Evolutionary conservation across 805 yeast species (phyloP).

Genomic region (Wickerhamomyces tratensis): DNA sequence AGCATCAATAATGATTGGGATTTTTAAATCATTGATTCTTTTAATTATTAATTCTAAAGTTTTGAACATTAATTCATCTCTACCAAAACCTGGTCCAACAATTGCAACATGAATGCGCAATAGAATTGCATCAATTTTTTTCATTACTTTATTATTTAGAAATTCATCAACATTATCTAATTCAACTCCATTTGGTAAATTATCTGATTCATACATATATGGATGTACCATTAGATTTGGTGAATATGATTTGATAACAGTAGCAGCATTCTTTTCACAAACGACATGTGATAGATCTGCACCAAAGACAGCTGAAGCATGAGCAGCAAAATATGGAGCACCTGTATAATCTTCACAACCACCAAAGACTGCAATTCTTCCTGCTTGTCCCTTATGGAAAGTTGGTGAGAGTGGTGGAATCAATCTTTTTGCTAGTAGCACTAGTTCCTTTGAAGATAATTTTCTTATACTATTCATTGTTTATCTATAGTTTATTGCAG

Average conservation of each 20-base stretch:
- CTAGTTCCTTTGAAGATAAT: slow-evolving; percentile 25
- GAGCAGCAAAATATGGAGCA: slow-evolving; percentile 88
- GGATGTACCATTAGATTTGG: slow-evolving; percentile 98
- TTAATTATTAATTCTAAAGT: slow-evolving; percentile 48
- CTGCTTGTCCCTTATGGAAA: slow-evolving; percentile 89
- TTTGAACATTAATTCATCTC: slow-evolving; percentile 61
- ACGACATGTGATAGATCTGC: slow-evolving; percentile 83
- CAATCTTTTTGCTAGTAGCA: slow-evolving; percentile 39
- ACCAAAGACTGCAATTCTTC: slow-evolving; percentile 79
- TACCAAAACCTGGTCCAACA: slow-evolving; percentile 90
- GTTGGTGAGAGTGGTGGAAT: slow-evolving; percentile 68
- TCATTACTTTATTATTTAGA: slow-evolving; percentile 37
- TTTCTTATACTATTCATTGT: neutral
- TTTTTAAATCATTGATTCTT: slow-evolving; percentile 38
- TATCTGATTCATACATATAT: slow-evolving; percentile 44
- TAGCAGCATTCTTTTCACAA: slow-evolving; percentile 74
- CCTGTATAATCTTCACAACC: slow-evolving; percentile 97
- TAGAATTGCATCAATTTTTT: slow-evolving; percentile 45
- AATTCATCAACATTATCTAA: slow-evolving; percentile 12
- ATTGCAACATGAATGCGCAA: slow-evolving; percentile 72
- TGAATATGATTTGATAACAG: slow-evolving; percentile 76
- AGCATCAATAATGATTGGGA: slow-evolving; percentile 83
- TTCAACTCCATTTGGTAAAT: slow-evolving; percentile 14
- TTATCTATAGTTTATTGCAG: too few species aligned
- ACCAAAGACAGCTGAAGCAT: slow-evolving; percentile 77